Base-by-base conservation (phyloP, 306 rosid species). In the Rubus idaeus region DNA sequence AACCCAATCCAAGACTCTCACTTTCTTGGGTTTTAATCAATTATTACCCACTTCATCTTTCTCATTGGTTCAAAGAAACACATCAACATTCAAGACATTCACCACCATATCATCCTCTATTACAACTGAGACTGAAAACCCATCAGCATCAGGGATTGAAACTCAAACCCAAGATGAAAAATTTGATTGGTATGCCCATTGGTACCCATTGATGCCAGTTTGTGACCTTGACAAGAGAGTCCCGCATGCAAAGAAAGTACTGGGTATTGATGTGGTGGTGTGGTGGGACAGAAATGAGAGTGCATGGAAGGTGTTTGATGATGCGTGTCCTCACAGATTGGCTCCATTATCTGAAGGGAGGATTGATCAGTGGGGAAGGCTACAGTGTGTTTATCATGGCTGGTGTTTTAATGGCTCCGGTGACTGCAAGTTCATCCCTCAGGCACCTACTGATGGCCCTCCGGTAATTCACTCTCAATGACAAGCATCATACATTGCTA, bases 331-430 rank as follows among this genome's bases (percentile, higher is more conserved):
- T 61, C 98, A 94, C 80, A 85, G 98, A 47, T 74, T 94, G 82
- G 98, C 98, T 11, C 98, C 98, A 2, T 85, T 94, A 55, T 94
- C 96, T 70, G 98, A 94, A 75, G 98, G 97, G 52, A 84, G 98
- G 79, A 94, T 94, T 77, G 98, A 94, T 84, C 94, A 87, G 56
- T 89, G 94, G 97, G 98, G 98, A 1, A 84, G 98, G 72, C 80
- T 91, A 83, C 98, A 91, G 80, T 94, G 98, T 78, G 98, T 94
- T 40, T 94, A 94, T 68, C 97, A 94, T 84, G 98, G 98, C 37
- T 94, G 96, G 97, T 94, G 98, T 77, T 94, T 94, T 70, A 83
- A 88, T 85, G 97, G 98, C 77, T 82, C 91, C 21, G 98, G 97
- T 40, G 88, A 86, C 42, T 94, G 98, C 82, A 88, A 91, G 74